phyloP scores from a whole-genome alignment of 140 eudicot genomes.

The Flaveria floridana region DNA sequence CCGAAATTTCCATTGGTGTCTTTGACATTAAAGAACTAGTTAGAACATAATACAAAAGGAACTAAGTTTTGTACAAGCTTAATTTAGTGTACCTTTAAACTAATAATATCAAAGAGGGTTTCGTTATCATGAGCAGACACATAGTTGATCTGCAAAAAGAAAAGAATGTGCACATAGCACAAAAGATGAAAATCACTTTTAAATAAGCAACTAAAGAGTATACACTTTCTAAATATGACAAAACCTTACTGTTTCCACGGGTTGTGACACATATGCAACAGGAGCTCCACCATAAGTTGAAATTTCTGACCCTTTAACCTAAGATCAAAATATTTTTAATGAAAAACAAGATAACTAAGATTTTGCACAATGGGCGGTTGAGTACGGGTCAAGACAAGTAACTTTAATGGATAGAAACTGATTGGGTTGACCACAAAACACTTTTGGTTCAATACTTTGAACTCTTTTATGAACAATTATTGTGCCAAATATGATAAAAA shows the following conservation, averaged over 20 bases:
- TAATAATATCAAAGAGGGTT: conserved; percentile 85
- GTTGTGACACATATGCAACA: conserved; percentile 70
- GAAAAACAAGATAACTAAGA: not conserved
- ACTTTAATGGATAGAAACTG: not conserved
- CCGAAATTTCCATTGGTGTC: conserved; percentile 69
- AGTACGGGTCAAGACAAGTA: not conserved
- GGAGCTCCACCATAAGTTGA: conserved; percentile 62
- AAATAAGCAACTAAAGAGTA: conserved; percentile 8
- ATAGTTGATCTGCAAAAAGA: conserved; percentile 65
- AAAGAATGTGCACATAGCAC: not conserved
- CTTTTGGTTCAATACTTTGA: not conserved
- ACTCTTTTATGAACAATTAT: not conserved
- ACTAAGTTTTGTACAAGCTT: conserved; percentile 19
- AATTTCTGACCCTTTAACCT: conserved; percentile 88
- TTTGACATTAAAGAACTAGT: conserved; percentile 28
- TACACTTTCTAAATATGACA: not conserved
- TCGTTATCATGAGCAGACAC: conserved; percentile 98
- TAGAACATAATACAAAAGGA: conserved; percentile 12
- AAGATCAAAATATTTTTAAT: not conserved
- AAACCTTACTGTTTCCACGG: conserved; percentile 73
- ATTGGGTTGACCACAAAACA: not conserved
- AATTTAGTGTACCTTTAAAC: conserved; percentile 60
- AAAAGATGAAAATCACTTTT: conserved; percentile 5
- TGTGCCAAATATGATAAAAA: not conserved
- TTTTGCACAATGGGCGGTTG: not conserved